These are phyloP conservation scores for Geotrichum klebahnii DNA, from an alignment of 1,139 yeast species.

Conservation along the genomic window DNA sequence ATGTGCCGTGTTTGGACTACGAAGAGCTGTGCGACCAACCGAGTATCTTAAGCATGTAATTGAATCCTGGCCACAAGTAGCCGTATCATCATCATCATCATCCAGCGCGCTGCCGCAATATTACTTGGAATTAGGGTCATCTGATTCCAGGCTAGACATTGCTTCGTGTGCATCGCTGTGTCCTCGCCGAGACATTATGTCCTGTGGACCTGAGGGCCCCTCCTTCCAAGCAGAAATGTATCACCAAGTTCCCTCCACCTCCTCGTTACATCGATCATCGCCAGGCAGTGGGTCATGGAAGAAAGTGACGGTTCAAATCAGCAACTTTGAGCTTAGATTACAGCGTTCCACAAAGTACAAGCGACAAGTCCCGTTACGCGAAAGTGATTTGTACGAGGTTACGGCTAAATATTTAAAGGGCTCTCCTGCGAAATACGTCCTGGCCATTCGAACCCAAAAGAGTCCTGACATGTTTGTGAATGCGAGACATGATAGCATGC, in stretches of 20 bases:
- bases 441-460: constrained; percentile 33
- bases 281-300: constrained; percentile 6
- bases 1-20: constrained; percentile 13
- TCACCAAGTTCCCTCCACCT: constrained; percentile 6
- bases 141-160: constrained; percentile 30
- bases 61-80: constrained; percentile 13
- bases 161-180: constrained; percentile 35
- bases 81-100: background rate
- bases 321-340: background rate
- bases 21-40: constrained; percentile 15
- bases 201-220: constrained; percentile 16
- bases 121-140: constrained; percentile 30
- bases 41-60: constrained; percentile 12
- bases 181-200: constrained; percentile 36
- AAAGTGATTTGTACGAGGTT: constrained; percentile 31
- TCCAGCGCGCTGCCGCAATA: too few species aligned
- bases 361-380: constrained; percentile 20
- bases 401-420: constrained; percentile 11
- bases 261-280: too few species aligned
- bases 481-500: constrained; percentile 28
- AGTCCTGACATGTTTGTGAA: constrained; percentile 28
- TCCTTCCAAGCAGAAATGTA: constrained; percentile 11
- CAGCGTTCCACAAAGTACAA: constrained; percentile 1
- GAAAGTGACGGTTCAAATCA: constrained; percentile 2
- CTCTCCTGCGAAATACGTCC: constrained; percentile 29